These are phyloP conservation scores for Phytopythium kandeliae DNA, from an alignment of 352 stramenopile species.

Conservation along the genomic window DNA sequence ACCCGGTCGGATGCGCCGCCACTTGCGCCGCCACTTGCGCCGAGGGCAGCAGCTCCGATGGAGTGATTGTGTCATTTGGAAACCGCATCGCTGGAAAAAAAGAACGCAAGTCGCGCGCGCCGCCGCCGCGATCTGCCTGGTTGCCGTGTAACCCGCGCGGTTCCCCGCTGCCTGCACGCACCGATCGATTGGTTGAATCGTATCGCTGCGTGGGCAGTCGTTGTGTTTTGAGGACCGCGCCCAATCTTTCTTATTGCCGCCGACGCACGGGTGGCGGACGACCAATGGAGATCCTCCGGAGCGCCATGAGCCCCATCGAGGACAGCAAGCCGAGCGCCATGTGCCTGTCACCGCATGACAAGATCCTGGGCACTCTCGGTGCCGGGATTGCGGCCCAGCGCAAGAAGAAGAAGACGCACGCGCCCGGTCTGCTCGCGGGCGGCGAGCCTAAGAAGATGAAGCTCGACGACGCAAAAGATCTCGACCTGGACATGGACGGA, in stretches of 20 bases:
- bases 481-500: constrained; percentile 40
- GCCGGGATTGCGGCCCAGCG: constrained; percentile 20
- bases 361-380: constrained; percentile 27
- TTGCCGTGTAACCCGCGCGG: constrained; percentile 7
- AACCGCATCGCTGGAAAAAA: constrained; percentile 8
- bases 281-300: constrained; percentile 14
- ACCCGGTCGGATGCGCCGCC: neutral
- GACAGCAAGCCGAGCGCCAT: constrained; percentile 39
- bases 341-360: constrained; percentile 68
- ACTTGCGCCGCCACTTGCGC: neutral
- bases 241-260: too few relatives aligned
- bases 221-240: constrained; percentile 1
- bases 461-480: constrained; percentile 28
- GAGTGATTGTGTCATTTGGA: constrained; percentile 7
- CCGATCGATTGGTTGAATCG: constrained; percentile 12
- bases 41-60: neutral
- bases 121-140: neutral
- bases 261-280: too few relatives aligned
- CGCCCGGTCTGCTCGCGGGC: constrained; percentile 5
- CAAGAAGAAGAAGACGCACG: constrained; percentile 38
- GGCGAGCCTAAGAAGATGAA: constrained; percentile 25
- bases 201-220: constrained; percentile 7
- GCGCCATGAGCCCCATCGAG: constrained; percentile 24
- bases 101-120: constrained; percentile 5
- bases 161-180: constrained; percentile 2